Base-by-base conservation (phyloP, 139 green algal species). In the Volvox africanus region DNA sequence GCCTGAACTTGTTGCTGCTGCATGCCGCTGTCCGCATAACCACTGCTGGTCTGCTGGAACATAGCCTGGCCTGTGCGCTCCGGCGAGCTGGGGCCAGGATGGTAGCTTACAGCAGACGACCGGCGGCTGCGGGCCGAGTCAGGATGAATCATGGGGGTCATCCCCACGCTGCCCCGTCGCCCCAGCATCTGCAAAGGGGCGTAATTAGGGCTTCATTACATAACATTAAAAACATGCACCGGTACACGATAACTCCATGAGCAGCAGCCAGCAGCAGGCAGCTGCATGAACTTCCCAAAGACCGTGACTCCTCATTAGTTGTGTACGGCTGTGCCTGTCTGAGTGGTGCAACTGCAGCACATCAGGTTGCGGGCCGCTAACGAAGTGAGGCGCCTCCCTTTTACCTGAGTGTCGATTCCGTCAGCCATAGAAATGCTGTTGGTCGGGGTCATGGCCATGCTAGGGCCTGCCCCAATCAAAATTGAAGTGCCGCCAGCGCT, bases 21-120 rank as follows among this genome's bases (percentile, higher is more conserved):
- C 36, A 80, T 2, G 36, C 62, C 62, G 32, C 81, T 61, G 50
- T 67, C 36, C 35, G 22, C 62, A 36, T 73, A 73, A 24, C 80
- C 37, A 32, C 81, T 76, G 81, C 30, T 61, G 30, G 61, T 88
- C 12, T 71, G 44, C 80, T 77, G 30, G 33, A 50, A 82, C 37
- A 89, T 71, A 36, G 18, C 44, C 37, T 30, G 69, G 2, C 24
- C 22, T 11, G 12, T 30, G 37, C 76, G 11, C 11, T 80, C 50
- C 12, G 85, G 85, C 37, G 85, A 89, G 37, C 71, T 82, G 37
- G 85, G 85, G 18, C n/a, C 82, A 5, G 24, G 33, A 32, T 75
- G 84, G 73, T 90, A 90, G 71, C 71, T 84, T 21, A 90, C 86
- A 32, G 86, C 73, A 0, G 86, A 90, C 30, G 86, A 90, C 71